phyloP scores from a whole-genome alignment of 345 rosid species.

The Tarenaya hassleriana region DNA sequence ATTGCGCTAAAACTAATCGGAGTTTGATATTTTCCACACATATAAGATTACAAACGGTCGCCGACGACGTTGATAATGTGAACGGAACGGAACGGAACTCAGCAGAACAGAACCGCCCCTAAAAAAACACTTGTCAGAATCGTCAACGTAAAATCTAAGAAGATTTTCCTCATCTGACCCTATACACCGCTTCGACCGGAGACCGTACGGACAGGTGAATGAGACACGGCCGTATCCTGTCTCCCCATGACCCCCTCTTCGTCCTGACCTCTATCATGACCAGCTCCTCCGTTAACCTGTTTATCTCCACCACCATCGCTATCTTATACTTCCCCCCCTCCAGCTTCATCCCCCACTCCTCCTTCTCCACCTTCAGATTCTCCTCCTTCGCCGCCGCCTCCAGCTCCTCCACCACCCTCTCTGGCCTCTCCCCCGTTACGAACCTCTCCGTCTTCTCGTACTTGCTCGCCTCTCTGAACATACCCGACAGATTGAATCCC shows the following conservation, averaged over 20 bases:
- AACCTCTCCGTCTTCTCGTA: conserved; percentile 42
- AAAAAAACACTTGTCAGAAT: too few species aligned
- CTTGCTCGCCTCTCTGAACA: conserved; percentile 32
- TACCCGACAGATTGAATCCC: conserved; percentile 73
- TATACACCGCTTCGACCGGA: conserved; percentile 22
- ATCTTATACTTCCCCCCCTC: conserved; percentile 53
- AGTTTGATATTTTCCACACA: too few species aligned
- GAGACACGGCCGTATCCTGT: conserved; percentile 44
- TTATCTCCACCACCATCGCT: conserved; percentile 34
- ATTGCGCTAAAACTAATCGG: too few species aligned
- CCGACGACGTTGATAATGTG: too few species aligned
- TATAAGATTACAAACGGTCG: too few species aligned
- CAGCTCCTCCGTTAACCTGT: conserved; percentile 52
- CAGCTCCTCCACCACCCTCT: conserved; percentile 38
- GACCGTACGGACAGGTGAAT: conserved; percentile 24
- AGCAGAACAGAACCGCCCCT: too few species aligned
- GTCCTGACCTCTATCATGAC: conserved; percentile 55
- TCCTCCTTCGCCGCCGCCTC: conserved; percentile 36
- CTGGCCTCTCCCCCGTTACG: conserved; percentile 43
- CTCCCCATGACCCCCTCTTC: conserved; percentile 48
- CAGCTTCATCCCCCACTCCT: conserved; percentile 35
- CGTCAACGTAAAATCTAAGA: too few species aligned
- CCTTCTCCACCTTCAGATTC: conserved; percentile 29
- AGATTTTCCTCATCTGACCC: too few species aligned
- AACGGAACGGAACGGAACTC: too few species aligned